phyloP scores from a whole-genome alignment of 139 green algal genomes.

The Marvania coccoides region DNA sequence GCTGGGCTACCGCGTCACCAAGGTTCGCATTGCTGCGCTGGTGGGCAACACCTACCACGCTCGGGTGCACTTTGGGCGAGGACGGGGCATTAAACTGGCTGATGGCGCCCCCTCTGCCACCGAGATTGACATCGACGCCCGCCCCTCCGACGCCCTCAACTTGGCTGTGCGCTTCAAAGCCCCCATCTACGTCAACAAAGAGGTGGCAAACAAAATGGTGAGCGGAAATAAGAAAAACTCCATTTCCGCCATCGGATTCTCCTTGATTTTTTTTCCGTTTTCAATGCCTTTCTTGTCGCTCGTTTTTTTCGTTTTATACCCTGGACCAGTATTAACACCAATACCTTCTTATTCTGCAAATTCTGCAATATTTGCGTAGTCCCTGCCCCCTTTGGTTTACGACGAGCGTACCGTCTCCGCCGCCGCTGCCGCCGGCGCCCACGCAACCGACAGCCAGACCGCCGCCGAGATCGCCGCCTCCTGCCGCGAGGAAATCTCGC shows the following conservation, averaged over 20 bases:
- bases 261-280: too few relatives aligned
- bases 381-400: not conserved
- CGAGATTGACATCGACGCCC: conserved; percentile 65
- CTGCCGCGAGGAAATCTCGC: conserved; percentile 53
- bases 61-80: conserved; percentile 24
- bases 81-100: not conserved
- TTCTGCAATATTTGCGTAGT: too few relatives aligned
- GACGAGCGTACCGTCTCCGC: not conserved
- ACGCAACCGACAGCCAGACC: conserved; percentile 7
- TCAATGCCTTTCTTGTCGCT: too few relatives aligned
- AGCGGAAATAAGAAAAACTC: too few relatives aligned
- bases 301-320: too few relatives aligned
- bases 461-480: conserved; percentile 48
- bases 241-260: too few relatives aligned
- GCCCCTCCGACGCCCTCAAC: conserved; percentile 76
- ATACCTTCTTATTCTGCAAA: too few relatives aligned
- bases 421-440: not conserved
- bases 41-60: conserved; percentile 57
- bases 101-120: not conserved
- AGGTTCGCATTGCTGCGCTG: conserved; percentile 46
- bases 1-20: conserved; percentile 46
- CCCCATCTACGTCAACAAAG: conserved; percentile 67
- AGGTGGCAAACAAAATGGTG: conserved; percentile 26
- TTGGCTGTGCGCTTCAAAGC: conserved; percentile 67
- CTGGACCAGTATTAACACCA: too few relatives aligned